Evolutionary conservation across 345 rosid species (phyloP), one percentile per base, ranked within the genome.

Genomic region (Schrenkiella parvula): DNA sequence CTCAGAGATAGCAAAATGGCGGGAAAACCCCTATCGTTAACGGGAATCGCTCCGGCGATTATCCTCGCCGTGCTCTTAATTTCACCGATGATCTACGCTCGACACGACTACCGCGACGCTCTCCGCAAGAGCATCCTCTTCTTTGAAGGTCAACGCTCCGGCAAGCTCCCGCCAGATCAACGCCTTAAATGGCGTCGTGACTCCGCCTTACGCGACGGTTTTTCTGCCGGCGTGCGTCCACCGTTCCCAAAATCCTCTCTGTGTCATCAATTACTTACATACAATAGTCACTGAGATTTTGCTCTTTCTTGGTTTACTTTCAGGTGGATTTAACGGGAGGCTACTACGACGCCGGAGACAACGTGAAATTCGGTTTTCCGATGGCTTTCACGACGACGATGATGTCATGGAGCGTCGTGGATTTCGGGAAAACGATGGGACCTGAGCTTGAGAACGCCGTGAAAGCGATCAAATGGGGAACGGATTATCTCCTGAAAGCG

Each of bases 101-200:
- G 88, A 34, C 91, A 86, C 43, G 82, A 95, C 62, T 95, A 95
- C 76, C 51, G 44, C 12, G 87, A 80, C 53, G 98, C 99, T 32
- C 93, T 95, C 56, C 88, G 79, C 23, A 91, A 83, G 62, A 84
- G 96, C 78, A 89, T 95, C 68, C 89, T 91, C 67, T 95, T 95
- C 74, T 95, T 91, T 74, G 98, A 95, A 46, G 99, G 98, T 58
- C 99, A 95, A 67, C 88, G 97, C 15, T 95, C 99, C 2, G 97
- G 99, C 1, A 78, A 69, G 18, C 85, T 95, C 63, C 97, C 99
- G 0, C 73, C 87, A 0, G 88, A 87, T 66, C 98, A 95, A 78
- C 87, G 96, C 4, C 71, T 86, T 8, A 42, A 71, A n/a, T 95
- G 99, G 99, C 91, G 98, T 55, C 70, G 81, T 12, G 92, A 95